Conservation (phyloP, 176 grass and related monocot genomes). For the Saccharum officinarum region DNA sequence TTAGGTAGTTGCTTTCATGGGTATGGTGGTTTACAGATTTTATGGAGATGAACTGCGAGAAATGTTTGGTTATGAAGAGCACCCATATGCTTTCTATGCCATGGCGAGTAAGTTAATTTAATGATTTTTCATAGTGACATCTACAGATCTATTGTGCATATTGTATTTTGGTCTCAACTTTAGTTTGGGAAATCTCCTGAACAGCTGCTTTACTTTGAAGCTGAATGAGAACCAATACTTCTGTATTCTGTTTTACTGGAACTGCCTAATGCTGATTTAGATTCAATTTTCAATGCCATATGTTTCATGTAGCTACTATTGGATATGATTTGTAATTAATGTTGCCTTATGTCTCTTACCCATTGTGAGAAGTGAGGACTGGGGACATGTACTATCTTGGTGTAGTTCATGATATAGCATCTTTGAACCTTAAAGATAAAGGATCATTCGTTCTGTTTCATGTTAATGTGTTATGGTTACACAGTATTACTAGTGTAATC, state of each 20-base stretch:
- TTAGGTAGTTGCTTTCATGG: conserved; percentile 91
- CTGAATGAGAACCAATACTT: conserved; percentile 24
- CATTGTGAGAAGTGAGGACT: background rate
- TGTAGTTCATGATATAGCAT: conserved; percentile 16
- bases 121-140: conserved; percentile 24
- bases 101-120: conserved; percentile 82
- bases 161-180: background rate
- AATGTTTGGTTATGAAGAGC: conserved; percentile 98
- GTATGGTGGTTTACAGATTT: conserved; percentile 95
- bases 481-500: background rate
- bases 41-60: conserved; percentile 97
- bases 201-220: background rate
- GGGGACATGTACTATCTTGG: background rate
- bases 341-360: background rate
- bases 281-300: background rate
- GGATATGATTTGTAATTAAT: conserved; percentile 8
- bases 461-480: conserved; percentile 26
- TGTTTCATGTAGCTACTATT: conserved; percentile 2
- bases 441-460: background rate
- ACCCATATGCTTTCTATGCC: conserved; percentile 94
- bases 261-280: background rate
- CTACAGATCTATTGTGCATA: conserved; percentile 6
- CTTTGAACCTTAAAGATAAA: background rate
- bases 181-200: conserved; percentile 12
- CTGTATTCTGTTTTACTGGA: background rate